Base-by-base conservation (phyloP, 768 basidiomycete species). In the Mycena maculata region DNA sequence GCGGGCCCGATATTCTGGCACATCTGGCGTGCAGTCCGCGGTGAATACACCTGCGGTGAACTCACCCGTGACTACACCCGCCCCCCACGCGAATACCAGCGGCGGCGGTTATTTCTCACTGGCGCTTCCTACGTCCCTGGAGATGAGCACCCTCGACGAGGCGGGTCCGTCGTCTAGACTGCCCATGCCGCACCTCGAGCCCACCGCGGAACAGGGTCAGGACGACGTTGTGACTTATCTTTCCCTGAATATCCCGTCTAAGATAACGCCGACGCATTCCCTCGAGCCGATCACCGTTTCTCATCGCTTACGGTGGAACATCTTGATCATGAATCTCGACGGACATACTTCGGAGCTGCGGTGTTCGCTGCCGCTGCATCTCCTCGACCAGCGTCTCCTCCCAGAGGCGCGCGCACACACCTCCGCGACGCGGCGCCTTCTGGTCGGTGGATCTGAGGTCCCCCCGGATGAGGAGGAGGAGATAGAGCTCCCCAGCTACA, bases 311-410 rank as follows among this genome's bases (percentile, higher is more conserved):
- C 86, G 91, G 41, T 94, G 93, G 93, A 86, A 77, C 18, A 91
- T 94, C 67, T 81, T 90, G 57, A 91, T 96, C 74, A 84, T 84
- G 68, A 99, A 98, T 75, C 84, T 85, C 9, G 97, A 98, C 75
- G 96, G 96, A 0, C 97, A 98, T 75, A 91, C 90, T 3, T 96
- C 95, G 11, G 95, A 98, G 77, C 84, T 99, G n/a, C 90, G 96
- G 18, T 98, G 97, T 77, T 95, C 95, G 1, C 84, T 98, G 7
- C 97, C 97, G 0, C 79, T 99, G 36, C 88, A 93, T 74, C 85
- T 99, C 52, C 90, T 98, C 25, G 91, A 96, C 70, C 76, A 86
- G 64, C 83, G 87, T 15, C 80, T 97, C 1, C 83, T 93, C 18
- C 84, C 90, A 16, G 96, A 98, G 75, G 92, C 94, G 1, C 84